Evolutionary conservation across 2,329 filamentous ascomycete species (phyloP), one percentile per base, ranked within the genome.

Genomic region (Exophiala calicioides): DNA sequence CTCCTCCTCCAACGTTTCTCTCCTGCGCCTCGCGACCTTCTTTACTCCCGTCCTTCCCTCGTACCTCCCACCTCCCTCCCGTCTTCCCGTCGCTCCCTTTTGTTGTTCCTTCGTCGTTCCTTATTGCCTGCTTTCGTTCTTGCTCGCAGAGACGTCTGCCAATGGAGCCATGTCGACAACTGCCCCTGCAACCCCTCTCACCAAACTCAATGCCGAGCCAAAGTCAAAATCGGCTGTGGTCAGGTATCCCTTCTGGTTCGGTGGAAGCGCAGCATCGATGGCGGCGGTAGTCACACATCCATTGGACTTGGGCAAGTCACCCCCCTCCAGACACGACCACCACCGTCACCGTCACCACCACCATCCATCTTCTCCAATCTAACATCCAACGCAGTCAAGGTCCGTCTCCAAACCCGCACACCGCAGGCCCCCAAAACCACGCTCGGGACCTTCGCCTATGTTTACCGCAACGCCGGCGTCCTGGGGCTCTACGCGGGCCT

Each of bases 231-330:
- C 57, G 44, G 51, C 56, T 33, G 60, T 61, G 44, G 53, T 74
- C 38, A 72, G 71, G 60, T 91, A 91, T 71, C 87, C 87, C 7
- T 91, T 91, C 70, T 97, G 91, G 93, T 97, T 98, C 68, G 93
- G 93, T 55, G 93, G 93, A 45, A 95, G 88, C 65, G 90, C 91
- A 39, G 93, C 88, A 64, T 94, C 88, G 65, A 85, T 93, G 75
- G 91, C 91, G 27, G 90, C 91, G 33, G 85, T 83, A 59, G 87
- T 95, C 37, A 97, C 91, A 21, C 91, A 97, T 76, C 91, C 91
- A 38, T 75, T 97, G 64, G 90, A 96, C 79, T 77, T 96, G 56
- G 81, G 89, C 94, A 78, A 68, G 85, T 74, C 51, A 34, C 45
- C 15, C 7, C 19, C 23, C 39, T 37, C 26, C 36, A 12, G 37